These are phyloP conservation scores for Aspergillus hancockii DNA, from an alignment of 495 filamentous ascomycete species.

Conservation along the genomic window DNA sequence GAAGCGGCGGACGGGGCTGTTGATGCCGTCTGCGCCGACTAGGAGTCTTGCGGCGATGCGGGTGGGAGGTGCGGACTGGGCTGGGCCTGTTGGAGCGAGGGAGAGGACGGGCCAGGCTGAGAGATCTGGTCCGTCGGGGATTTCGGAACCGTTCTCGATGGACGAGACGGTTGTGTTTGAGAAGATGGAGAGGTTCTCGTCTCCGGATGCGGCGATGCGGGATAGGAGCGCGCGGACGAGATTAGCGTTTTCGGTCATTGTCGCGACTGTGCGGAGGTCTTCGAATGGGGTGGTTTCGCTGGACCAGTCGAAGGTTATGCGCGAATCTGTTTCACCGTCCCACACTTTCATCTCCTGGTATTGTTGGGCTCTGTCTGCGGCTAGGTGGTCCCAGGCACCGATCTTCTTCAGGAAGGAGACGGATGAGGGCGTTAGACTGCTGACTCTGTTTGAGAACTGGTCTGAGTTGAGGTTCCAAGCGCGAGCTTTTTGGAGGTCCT, in stretches of 20 bases:
- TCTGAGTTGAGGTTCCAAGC: slow-evolving; percentile 63
- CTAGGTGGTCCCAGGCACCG: slow-evolving; percentile 82
- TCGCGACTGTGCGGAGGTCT: slow-evolving; percentile 69
- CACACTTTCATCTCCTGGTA: slow-evolving; percentile 96
- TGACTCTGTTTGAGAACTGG: slow-evolving; percentile 89
- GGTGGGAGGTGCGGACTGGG: slow-evolving; percentile 28
- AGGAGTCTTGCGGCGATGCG: slow-evolving; percentile 78
- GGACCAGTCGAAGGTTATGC: slow-evolving; percentile 84
- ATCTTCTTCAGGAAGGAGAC: slow-evolving; percentile 70
- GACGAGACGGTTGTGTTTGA: slow-evolving; percentile 73
- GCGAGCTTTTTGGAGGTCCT: slow-evolving; percentile 70
- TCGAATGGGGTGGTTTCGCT: slow-evolving; percentile 50
- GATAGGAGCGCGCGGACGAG: slow-evolving; percentile 73
- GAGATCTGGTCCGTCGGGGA: slow-evolving; percentile 67
- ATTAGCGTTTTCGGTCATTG: slow-evolving; percentile 95
- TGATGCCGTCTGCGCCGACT: slow-evolving; percentile 91
- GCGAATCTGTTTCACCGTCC: slow-evolving; percentile 86
- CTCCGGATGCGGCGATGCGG: slow-evolving; percentile 67
- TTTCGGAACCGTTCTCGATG: slow-evolving; percentile 71
- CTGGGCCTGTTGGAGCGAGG: slow-evolving; percentile 46
- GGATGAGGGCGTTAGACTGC: slow-evolving; percentile 87
- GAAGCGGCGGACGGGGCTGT: slow-evolving; percentile 89
- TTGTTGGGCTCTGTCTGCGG: slow-evolving; percentile 68
- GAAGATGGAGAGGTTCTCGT: slow-evolving; percentile 61
- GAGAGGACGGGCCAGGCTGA: slow-evolving; percentile 83